phyloP scores from a whole-genome alignment of 495 filamentous ascomycete genomes.

The Clavariopsis aquatica region DNA sequence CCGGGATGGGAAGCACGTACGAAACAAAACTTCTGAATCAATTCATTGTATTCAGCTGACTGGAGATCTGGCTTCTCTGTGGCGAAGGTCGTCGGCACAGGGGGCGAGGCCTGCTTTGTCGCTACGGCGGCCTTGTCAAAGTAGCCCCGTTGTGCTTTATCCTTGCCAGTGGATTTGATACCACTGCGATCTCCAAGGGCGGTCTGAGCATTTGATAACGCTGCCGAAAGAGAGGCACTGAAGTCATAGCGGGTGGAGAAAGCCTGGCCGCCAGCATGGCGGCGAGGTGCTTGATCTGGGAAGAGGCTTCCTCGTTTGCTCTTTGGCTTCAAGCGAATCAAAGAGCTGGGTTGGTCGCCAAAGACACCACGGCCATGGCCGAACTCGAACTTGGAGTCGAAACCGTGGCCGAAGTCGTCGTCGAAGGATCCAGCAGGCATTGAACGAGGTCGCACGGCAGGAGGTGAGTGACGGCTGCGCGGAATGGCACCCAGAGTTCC shows the following conservation, averaged over 20 bases:
- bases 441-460: constrained; percentile 57
- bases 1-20: constrained; percentile 64
- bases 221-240: constrained; percentile 78
- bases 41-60: constrained; percentile 85
- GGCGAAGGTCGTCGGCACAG: constrained; percentile 46
- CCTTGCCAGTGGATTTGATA: constrained; percentile 38
- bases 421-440: constrained; percentile 63
- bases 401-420: constrained; percentile 62
- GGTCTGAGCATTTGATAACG: constrained; percentile 68
- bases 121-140: constrained; percentile 37
- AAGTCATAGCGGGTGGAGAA: constrained; percentile 96
- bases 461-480: constrained; percentile 67
- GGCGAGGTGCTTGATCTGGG: constrained; percentile 50
- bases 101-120: constrained; percentile 25
- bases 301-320: constrained; percentile 37
- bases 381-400: constrained; percentile 57
- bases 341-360: constrained; percentile 49
- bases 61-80: constrained; percentile 65
- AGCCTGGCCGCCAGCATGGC: constrained; percentile 66
- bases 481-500: constrained; percentile 66
- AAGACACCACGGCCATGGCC: constrained; percentile 57
- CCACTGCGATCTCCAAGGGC: constrained; percentile 52
- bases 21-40: constrained; percentile 98
- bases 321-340: constrained; percentile 49
- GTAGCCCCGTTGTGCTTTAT: constrained; percentile 29